A percentile compares a stretch with the other conserved stretches of the same genome.
phyloP scores from a whole-genome alignment of 306 rosid genomes.

The Herpetospermum pedunculosum region DNA sequence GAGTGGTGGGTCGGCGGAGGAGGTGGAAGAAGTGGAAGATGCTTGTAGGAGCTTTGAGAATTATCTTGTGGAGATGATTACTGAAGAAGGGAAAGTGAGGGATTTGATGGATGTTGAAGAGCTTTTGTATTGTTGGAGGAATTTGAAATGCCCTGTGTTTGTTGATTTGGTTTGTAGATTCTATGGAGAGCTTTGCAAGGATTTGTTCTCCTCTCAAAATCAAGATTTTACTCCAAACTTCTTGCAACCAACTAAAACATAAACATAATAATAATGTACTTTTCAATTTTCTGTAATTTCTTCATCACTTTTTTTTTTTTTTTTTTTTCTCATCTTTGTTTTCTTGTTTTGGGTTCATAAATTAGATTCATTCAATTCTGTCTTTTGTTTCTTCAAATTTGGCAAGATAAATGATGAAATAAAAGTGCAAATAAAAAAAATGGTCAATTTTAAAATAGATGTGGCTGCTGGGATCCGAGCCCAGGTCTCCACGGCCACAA shows the following conservation, averaged over 20 bases:
- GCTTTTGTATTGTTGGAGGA: conserved; percentile 77
- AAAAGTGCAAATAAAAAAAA: too few relatives aligned
- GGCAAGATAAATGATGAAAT: too few relatives aligned
- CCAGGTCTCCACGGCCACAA: background rate
- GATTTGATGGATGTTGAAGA: conserved; percentile 83
- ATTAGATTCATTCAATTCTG: too few relatives aligned
- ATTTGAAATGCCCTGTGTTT: conserved; percentile 61
- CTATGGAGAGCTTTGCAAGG: conserved; percentile 88
- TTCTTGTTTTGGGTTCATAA: too few relatives aligned
- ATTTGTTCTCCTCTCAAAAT: conserved; percentile 47
- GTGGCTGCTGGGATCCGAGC: background rate
- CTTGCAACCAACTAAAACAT: background rate
- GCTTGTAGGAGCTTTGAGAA: conserved; percentile 89
- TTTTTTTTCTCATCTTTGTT: too few relatives aligned
- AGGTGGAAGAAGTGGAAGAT: conserved; percentile 45
- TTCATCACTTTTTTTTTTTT: too few relatives aligned
- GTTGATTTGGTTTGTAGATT: conserved; percentile 66
- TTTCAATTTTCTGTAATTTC: background rate
- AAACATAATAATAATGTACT: background rate
- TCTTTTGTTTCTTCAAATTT: too few relatives aligned
- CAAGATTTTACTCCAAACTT: conserved; percentile 15
- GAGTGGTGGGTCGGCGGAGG: background rate
- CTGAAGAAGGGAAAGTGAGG: conserved; percentile 63
- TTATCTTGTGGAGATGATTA: conserved; percentile 78
- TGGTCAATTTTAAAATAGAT: too few relatives aligned